Conservation (phyloP, 805 yeast genomes). For the Ogataea pini region DNA sequence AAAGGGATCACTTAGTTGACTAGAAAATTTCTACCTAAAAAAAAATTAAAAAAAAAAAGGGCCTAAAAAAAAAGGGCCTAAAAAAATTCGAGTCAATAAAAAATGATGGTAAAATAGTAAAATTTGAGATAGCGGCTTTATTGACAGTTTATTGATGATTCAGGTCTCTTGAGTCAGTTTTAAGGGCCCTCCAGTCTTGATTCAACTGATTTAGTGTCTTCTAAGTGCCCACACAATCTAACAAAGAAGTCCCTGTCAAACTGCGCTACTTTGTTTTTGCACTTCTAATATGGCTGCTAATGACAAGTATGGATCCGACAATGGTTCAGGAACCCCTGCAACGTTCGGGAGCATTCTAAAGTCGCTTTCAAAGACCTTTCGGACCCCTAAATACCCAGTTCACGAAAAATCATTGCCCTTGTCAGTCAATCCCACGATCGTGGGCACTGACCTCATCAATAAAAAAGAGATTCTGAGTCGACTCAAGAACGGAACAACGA, state of each 20-base stretch:
- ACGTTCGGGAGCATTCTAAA: constrained; percentile 22
- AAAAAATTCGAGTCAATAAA: background rate
- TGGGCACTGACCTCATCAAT: constrained; percentile 28
- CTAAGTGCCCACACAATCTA: background rate
- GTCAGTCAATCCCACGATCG: constrained; percentile 31
- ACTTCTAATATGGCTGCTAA: background rate
- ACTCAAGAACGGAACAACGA: constrained; percentile 25
- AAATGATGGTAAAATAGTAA: background rate
- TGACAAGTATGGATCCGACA: background rate
- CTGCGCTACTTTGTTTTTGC: background rate
- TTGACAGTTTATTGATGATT: background rate
- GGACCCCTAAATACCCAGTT: constrained; percentile 15
- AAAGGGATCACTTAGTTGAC: background rate
- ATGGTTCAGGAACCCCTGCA: background rate
- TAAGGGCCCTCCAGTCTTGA: background rate
- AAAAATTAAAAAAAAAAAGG: background rate
- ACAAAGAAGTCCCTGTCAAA: background rate
- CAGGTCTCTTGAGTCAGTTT: background rate
- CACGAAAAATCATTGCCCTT: constrained; percentile 17
- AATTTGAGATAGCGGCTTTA: constrained; percentile 3
- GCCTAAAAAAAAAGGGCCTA: background rate
- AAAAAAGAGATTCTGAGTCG: constrained; percentile 22
- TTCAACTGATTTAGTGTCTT: background rate
- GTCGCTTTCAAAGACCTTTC: constrained; percentile 28
- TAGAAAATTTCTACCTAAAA: no score